These are phyloP conservation scores for Sarocladium brachiariae DNA, from an alignment of 2,329 filamentous ascomycete genomes.

Conservation along the genomic window DNA sequence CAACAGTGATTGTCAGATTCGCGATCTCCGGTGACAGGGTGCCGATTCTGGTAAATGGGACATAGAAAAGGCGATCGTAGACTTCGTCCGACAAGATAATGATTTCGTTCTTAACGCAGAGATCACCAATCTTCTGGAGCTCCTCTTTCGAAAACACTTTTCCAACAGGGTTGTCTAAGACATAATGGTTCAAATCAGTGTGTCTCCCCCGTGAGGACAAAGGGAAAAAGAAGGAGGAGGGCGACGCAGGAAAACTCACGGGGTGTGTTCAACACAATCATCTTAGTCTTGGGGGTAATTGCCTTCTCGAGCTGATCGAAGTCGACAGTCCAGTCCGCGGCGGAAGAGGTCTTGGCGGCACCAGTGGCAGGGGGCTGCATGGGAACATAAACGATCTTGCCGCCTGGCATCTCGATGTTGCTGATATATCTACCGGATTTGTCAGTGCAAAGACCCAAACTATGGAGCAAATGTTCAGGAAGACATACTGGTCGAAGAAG, in stretches of 20 bases:
- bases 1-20: constrained; percentile 82
- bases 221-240: too few species aligned
- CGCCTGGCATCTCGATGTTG: constrained; percentile 98
- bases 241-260: constrained; percentile 31
- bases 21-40: constrained; percentile 88
- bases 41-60: constrained; percentile 86
- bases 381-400: constrained; percentile 92
- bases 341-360: constrained; percentile 70
- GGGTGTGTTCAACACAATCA: constrained; percentile 86
- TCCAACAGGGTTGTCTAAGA: constrained; percentile 80
- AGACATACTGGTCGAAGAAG: constrained; percentile 84
- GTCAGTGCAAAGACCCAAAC: constrained; percentile 2
- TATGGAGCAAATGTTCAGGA: neutral
- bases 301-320: constrained; percentile 74
- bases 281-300: constrained; percentile 83
- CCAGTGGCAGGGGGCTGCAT: constrained; percentile 82
- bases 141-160: constrained; percentile 88
- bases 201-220: too few species aligned
- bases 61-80: constrained; percentile 92
- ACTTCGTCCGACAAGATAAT: constrained; percentile 91
- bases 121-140: constrained; percentile 73
- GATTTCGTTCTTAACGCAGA: constrained; percentile 89
- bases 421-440: constrained; percentile 64
- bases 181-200: neutral
- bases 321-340: constrained; percentile 82